Percentiles rank a stretch among this genome's conserved stretches.
Evolutionary conservation across 495 filamentous ascomycete species (phyloP).

Genomic region (Hyphodiscus hymeniophilus): DNA sequence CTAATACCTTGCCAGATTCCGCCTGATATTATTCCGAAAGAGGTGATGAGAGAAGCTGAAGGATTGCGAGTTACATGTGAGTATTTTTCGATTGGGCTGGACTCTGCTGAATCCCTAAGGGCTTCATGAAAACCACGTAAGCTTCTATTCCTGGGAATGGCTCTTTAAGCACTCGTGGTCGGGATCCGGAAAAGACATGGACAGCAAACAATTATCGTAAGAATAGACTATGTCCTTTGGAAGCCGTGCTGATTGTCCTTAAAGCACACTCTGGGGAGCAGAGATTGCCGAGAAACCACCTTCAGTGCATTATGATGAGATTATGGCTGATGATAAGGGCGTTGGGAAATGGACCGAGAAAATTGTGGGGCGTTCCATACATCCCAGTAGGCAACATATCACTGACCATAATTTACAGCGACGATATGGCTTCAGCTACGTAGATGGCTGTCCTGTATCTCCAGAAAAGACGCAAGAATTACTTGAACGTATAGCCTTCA

Average conservation of each 20-base stretch:
- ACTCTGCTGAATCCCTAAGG: constrained; percentile 27
- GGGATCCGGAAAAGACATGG: too few species aligned
- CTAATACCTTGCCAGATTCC: constrained; percentile 40
- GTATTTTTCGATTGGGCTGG: neutral
- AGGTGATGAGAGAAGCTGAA: constrained; percentile 9
- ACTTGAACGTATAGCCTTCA: constrained; percentile 72
- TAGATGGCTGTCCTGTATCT: constrained; percentile 50
- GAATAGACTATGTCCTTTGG: constrained; percentile 6
- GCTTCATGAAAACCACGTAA: constrained; percentile 48
- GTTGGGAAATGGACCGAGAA: constrained; percentile 47
- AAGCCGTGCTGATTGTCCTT: constrained; percentile 12
- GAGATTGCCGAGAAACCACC: constrained; percentile 37
- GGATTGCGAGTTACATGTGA: constrained; percentile 21
- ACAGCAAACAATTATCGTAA: too few species aligned
- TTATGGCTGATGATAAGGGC: constrained; percentile 49
- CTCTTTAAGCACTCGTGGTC: constrained; percentile 37
- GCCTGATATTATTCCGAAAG: constrained; percentile 32
- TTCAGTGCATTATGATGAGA: constrained; percentile 44
- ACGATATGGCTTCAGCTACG: constrained; percentile 29
- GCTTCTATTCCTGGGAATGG: constrained; percentile 44
- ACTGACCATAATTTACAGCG: neutral
- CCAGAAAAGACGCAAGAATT: constrained; percentile 62
- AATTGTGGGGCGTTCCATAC: constrained; percentile 40
- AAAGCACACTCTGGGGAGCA: constrained; percentile 25
- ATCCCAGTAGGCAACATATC: neutral